A percentile compares a stretch with the other conserved stretches of the same genome.
Conservation (phyloP, 1,284 basidiomycete genomes). For the Rhodotorula sp. region DNA sequence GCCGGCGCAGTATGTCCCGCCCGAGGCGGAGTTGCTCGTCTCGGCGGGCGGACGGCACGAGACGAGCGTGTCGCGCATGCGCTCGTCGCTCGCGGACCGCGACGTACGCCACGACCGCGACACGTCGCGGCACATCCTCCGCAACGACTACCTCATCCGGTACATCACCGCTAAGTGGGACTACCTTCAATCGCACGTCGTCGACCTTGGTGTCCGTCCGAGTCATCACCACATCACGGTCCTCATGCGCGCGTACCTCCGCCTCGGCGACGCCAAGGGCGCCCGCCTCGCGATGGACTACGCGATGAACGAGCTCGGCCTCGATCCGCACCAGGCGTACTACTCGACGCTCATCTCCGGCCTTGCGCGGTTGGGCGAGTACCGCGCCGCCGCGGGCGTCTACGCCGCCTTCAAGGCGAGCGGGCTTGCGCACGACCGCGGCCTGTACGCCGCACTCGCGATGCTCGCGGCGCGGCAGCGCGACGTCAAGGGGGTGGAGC, state of each 20-base stretch:
- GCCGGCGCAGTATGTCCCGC: background rate
- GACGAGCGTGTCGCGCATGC: conserved; percentile 9
- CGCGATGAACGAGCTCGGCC: conserved; percentile 26
- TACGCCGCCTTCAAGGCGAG: conserved; percentile 29
- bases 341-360: conserved; percentile 41
- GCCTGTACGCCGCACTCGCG: conserved; percentile 37
- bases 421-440: conserved; percentile 36
- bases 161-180: conserved; percentile 41
- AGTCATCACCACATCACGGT: conserved; percentile 37
- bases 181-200: conserved; percentile 40
- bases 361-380: conserved; percentile 17
- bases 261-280: conserved; percentile 36
- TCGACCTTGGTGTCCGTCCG: conserved; percentile 40
- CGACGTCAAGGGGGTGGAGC: conserved; percentile 19
- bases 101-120: conserved; percentile 2
- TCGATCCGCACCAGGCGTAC: conserved; percentile 39
- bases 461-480: conserved; percentile 19
- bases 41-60: background rate
- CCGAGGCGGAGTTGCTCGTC: conserved; percentile 9
- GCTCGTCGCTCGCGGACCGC: conserved; percentile 20
- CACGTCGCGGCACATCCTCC: conserved; percentile 29
- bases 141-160: conserved; percentile 28
- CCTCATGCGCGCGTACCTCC: conserved; percentile 41
- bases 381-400: conserved; percentile 6
- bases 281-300: conserved; percentile 36